Percentiles rank a stretch among this genome's conserved stretches.
These are phyloP conservation scores for Penicillium crustosum DNA, from an alignment of 2,329 filamentous ascomycete species.

Conservation along the genomic window DNA sequence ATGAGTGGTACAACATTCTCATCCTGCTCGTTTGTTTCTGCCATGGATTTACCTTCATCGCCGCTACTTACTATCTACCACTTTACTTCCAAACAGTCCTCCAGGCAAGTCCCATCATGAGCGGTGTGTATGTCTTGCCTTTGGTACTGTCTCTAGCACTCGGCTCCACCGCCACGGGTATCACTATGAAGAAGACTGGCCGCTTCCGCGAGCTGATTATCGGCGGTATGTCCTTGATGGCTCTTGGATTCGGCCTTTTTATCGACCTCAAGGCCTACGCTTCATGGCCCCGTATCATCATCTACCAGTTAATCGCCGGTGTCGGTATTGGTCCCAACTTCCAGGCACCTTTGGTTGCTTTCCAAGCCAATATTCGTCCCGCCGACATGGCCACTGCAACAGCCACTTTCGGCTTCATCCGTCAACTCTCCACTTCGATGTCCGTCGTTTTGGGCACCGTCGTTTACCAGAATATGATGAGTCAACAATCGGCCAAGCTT, in stretches of 20 bases:
- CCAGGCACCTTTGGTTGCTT: conserved; percentile 61
- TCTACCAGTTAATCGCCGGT: conserved; percentile 61
- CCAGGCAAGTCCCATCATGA: conserved; percentile 66
- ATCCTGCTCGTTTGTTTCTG: conserved; percentile 66
- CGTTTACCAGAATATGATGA: conserved; percentile 44
- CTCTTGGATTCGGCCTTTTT: conserved; percentile 66
- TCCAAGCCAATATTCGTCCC: conserved; percentile 62
- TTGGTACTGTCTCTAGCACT: conserved; percentile 67
- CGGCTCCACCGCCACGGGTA: conserved; percentile 59
- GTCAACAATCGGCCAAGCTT: conserved; percentile 32
- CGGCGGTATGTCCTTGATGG: conserved; percentile 58
- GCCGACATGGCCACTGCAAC: conserved; percentile 64
- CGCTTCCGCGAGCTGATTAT: conserved; percentile 64
- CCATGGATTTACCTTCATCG: conserved; percentile 76
- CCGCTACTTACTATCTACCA: conserved; percentile 75
- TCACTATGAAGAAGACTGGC: conserved; percentile 72
- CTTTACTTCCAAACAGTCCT: conserved; percentile 81
- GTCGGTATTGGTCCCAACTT: conserved; percentile 63
- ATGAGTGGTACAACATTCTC: conserved; percentile 63
- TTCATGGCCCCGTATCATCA: conserved; percentile 51
- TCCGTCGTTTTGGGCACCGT: conserved; percentile 60
- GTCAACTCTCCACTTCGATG: conserved; percentile 58
- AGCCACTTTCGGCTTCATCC: conserved; percentile 60
- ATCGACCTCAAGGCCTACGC: conserved; percentile 57
- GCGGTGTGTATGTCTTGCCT: conserved; percentile 72